A percentile compares a stretch with the other conserved stretches of the same genome.
Evolutionary conservation across 2,329 filamentous ascomycete species (phyloP).

Genomic region (Aureobasidium uvarum): DNA sequence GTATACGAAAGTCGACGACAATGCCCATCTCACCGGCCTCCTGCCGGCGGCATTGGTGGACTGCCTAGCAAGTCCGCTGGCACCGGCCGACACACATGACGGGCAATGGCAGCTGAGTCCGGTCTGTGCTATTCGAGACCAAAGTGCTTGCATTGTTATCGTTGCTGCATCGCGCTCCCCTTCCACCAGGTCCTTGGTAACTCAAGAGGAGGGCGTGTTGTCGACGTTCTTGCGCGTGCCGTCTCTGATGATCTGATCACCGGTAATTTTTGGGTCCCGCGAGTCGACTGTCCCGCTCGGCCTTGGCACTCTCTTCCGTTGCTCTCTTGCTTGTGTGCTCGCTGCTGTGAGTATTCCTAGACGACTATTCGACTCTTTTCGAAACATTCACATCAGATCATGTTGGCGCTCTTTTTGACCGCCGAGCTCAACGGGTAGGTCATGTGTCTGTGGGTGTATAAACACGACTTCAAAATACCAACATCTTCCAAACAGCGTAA

Average conservation of each 20-base stretch:
- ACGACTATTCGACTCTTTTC: not conserved
- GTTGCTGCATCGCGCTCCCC: constrained; percentile 25
- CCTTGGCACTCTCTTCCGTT: constrained; percentile 20
- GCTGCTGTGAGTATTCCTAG: not conserved
- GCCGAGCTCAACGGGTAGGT: constrained; percentile 68
- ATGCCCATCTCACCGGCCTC: constrained; percentile 50
- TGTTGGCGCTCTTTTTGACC: constrained; percentile 65
- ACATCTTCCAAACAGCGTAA: constrained; percentile 63
- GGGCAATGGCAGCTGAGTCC: constrained; percentile 62
- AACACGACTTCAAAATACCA: constrained; percentile 16
- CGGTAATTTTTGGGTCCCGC: constrained; percentile 9
- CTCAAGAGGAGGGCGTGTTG: not conserved
- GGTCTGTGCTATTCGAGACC: constrained; percentile 64
- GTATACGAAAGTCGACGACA: constrained; percentile 62
- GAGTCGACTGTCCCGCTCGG: constrained; percentile 10
- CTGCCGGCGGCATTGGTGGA: constrained; percentile 53
- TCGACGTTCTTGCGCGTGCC: not conserved
- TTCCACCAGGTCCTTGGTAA: not conserved
- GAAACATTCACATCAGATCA: constrained; percentile 38
- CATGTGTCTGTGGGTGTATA: constrained; percentile 7
- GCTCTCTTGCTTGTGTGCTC: not conserved
- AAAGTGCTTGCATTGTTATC: constrained; percentile 62
- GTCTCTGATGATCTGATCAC: constrained; percentile 1
- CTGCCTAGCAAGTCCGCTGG: constrained; percentile 50
- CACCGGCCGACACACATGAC: constrained; percentile 54